phyloP scores from a whole-genome alignment of 2,329 filamentous ascomycete species.

The Pyricularia pennisetigena region DNA sequence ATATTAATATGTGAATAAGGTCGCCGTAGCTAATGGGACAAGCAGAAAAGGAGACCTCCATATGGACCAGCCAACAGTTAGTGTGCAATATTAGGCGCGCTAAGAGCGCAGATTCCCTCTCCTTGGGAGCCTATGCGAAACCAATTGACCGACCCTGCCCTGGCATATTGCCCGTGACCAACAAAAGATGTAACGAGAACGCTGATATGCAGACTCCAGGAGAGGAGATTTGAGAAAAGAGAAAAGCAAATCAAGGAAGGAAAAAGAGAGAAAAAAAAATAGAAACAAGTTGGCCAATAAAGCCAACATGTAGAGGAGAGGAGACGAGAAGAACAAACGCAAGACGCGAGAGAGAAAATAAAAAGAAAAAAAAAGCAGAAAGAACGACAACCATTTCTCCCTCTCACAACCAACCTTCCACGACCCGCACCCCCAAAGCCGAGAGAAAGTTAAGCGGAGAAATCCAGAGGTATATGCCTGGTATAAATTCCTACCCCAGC shows the following conservation, averaged over 20 bases:
- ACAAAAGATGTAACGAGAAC: slow-evolving; percentile 19
- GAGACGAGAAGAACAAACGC: slow-evolving; percentile 10
- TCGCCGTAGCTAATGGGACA: slow-evolving; percentile 38
- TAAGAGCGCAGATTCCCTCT: slow-evolving; percentile 20
- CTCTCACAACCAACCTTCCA: slow-evolving; percentile 2
- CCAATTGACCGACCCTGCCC: slow-evolving; percentile 27
- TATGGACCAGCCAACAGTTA: slow-evolving; percentile 43
- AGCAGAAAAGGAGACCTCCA: slow-evolving; percentile 29
- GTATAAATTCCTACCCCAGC: slow-evolving; percentile 14
- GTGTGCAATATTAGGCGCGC: slow-evolving; percentile 34
- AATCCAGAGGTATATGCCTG: slow-evolving; percentile 36
- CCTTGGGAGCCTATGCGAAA: slow-evolving; percentile 26
- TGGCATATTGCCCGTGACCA: slow-evolving; percentile 35
- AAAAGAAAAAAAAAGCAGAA: slow-evolving; percentile 12
- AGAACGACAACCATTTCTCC: slow-evolving; percentile 10
- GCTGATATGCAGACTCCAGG: slow-evolving; percentile 15
- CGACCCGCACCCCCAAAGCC: slow-evolving; percentile 10
- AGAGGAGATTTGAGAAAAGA: slow-evolving; percentile 9
- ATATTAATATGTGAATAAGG: slow-evolving; percentile 28
- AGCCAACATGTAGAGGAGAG: slow-evolving; percentile 11
- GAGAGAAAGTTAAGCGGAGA: slow-evolving; percentile 19
- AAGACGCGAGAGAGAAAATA: slow-evolving; percentile 10
- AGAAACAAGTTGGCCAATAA: slow-evolving; percentile 11
- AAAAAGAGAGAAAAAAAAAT: slow-evolving; percentile 14
- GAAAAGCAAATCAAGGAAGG: slow-evolving; percentile 23